A percentile compares a stretch with the other conserved stretches of the same genome.
These are phyloP conservation scores for Chrysoporthe cubensis DNA, from an alignment of 2,329 filamentous ascomycete species.

Conservation along the genomic window DNA sequence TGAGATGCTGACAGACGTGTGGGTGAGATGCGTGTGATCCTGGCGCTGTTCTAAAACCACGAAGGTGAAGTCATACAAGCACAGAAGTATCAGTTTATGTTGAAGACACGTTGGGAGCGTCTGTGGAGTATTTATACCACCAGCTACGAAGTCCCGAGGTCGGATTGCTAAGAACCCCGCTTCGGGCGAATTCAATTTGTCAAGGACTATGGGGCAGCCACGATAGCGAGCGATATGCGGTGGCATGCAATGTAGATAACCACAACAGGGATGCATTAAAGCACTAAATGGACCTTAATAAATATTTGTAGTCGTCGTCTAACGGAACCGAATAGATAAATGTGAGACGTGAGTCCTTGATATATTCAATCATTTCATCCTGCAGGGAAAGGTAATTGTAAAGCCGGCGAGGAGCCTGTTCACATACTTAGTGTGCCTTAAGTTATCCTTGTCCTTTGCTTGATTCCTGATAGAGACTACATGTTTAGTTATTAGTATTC, in stretches of 20 bases:
- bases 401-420: no score
- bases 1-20: neutral
- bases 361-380: no score
- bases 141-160: neutral
- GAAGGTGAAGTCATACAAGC: neutral
- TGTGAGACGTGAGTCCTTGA: no score
- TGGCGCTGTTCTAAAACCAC: neutral
- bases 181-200: constrained; percentile 3
- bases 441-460: no score
- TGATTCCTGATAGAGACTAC: no score
- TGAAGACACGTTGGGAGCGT: neutral
- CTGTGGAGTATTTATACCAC: neutral
- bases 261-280: no score
- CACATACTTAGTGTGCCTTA: no score
- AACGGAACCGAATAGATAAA: no score
- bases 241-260: neutral
- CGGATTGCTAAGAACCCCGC: neutral
- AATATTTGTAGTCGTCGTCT: no score
- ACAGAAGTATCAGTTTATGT: neutral
- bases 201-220: neutral
- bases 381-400: no score
- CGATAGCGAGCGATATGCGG: neutral
- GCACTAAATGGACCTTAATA: no score
- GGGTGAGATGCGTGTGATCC: neutral
- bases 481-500: no score